Percentiles rank a stretch among this genome's conserved stretches.
Conservation (phyloP, 2,329 filamentous ascomycete genomes). For the Albifimbria verrucaria region DNA sequence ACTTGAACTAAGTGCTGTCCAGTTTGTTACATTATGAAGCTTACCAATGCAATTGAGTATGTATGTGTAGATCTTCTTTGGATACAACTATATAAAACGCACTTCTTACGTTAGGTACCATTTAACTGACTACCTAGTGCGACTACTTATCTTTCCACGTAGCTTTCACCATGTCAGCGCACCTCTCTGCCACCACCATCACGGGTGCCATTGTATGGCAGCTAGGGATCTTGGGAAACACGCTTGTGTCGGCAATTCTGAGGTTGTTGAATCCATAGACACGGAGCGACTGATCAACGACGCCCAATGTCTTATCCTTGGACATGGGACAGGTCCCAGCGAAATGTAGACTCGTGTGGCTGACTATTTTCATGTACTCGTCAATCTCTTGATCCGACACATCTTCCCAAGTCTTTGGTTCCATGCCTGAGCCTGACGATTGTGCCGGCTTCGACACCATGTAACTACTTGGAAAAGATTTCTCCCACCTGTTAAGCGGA, state of each 20-base stretch:
- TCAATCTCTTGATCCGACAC: neutral
- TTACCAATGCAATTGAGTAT: no score
- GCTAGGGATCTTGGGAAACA: neutral
- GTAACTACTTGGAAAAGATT: neutral
- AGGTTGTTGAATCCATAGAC: neutral
- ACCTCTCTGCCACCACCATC: neutral
- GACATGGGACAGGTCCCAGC: neutral
- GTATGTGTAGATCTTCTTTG: no score
- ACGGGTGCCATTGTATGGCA: neutral
- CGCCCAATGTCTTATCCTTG: neutral
- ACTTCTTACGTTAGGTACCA: neutral
- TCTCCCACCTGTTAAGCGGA: neutral
- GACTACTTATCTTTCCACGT: neutral
- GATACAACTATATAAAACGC: neutral
- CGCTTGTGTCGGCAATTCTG: neutral
- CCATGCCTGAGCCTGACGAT: neutral
- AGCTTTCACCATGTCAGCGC: neutral
- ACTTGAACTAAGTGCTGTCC: no score
- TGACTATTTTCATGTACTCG: neutral
- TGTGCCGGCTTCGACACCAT: neutral
- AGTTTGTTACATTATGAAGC: no score
- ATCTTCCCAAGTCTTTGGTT: neutral
- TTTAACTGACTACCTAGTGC: neutral
- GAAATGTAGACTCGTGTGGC: neutral
- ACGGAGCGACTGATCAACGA: neutral